A percentile compares a stretch with the other conserved stretches of the same genome.
Evolutionary conservation across 371 early-diverging fungal species (phyloP).

Genomic region (Batkoa obscura): DNA sequence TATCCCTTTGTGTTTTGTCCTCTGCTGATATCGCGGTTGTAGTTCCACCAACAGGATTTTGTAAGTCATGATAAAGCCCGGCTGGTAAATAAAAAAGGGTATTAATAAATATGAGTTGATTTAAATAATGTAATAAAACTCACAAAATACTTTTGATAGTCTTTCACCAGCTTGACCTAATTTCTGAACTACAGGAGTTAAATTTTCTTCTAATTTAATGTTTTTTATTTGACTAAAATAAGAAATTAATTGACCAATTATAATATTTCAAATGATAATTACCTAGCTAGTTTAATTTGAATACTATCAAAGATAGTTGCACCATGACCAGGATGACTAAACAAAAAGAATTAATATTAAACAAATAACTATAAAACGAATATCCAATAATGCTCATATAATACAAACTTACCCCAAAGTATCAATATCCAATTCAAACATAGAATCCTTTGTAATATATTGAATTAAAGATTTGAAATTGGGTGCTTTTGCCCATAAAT

Average conservation of each 20-base stretch:
- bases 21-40: background rate
- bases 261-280: background rate
- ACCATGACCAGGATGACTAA: constrained; percentile 3
- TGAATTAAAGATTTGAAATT: background rate
- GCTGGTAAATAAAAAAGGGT: no score
- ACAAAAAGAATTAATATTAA: background rate
- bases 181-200: background rate
- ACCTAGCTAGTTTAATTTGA: background rate
- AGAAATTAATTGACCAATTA: background rate
- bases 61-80: no score
- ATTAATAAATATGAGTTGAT: no score
- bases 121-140: background rate
- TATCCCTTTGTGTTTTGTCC: background rate
- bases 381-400: background rate
- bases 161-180: background rate
- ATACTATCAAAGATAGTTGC: constrained; percentile 1
- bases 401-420: background rate
- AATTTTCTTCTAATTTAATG: background rate
- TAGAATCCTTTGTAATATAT: background rate
- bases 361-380: no score
- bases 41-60: background rate
- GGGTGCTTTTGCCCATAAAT: background rate
- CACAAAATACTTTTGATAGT: background rate
- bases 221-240: background rate
- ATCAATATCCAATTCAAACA: background rate